Conservation (phyloP, 805 yeast genomes). For the Ogataea ganodermae region DNA sequence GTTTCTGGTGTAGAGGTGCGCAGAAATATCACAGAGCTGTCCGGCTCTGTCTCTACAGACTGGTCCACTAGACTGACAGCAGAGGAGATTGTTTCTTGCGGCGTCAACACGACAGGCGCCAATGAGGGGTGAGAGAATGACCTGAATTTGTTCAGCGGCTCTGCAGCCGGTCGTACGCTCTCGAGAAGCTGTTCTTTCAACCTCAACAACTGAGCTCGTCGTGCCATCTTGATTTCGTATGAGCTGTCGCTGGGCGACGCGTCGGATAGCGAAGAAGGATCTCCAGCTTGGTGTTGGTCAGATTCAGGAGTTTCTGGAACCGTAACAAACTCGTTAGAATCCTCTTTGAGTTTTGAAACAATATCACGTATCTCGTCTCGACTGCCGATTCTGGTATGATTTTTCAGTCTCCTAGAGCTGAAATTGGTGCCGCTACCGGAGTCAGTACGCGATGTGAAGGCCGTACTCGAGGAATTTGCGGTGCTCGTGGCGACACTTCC, state of each 20-base stretch:
- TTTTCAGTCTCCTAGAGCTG: background rate
- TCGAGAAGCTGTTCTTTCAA: conserved; percentile 8
- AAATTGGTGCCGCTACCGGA: background rate
- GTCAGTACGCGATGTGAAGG: background rate
- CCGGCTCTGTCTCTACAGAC: background rate
- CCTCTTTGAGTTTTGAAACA: conserved; percentile 3
- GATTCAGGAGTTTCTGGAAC: background rate
- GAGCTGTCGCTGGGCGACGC: background rate
- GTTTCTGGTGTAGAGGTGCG: conserved; percentile 3
- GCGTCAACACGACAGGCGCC: background rate
- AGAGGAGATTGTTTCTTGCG: background rate
- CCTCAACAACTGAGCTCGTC: conserved; percentile 4
- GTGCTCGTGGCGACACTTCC: background rate
- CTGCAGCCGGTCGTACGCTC: background rate
- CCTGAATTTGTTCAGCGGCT: background rate
- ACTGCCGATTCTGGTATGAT: background rate
- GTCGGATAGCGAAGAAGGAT: background rate
- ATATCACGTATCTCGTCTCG: background rate
- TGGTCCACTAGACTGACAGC: background rate
- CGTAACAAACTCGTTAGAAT: background rate
- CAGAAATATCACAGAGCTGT: background rate
- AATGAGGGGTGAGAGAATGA: background rate
- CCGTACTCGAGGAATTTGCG: background rate
- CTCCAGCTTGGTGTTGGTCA: background rate
- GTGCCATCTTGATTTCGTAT: conserved; percentile 1